Evolutionary conservation across 306 rosid species (phyloP), one percentile per base, ranked within the genome.

Genomic region (Trifolium fragiferum): DNA sequence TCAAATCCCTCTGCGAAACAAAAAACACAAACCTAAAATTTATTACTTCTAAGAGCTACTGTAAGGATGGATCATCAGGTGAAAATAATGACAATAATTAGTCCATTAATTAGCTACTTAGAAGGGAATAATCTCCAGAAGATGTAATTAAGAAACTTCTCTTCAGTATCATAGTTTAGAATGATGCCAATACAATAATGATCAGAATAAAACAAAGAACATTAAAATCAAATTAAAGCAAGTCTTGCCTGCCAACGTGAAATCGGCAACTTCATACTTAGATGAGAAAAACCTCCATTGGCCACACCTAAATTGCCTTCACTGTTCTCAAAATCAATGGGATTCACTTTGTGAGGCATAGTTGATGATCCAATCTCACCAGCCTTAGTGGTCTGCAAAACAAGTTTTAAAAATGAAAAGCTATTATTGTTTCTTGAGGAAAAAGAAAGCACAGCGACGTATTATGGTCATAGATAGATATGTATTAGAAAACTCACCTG

Each of bases 331-430:
- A 90, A 93, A 87, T 93, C 98, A 83, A 93, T 93, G 12, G 98
- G 98, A 80, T 93, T 93, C 35, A 93, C 98, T 82, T 90, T 90
- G 86, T 93, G 98, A 78, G 97, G 97, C 98, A 93, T 93, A 6
- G 98, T 93, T 80, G 96, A 90, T 9, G 93, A 90, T 50, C 97
- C 93, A 77, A 90, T 90, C 82, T 90, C 97, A 71, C 97, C 97
- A 44, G 93, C 92, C 81, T 76, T 86, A 4, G 88, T 86, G 65
- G 40, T 84, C 90, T 86, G 75, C 41, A 66, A 23, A 38, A 59
- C 41, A 73, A 1, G 23, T 57, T 63, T 38, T 1, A 23, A 64
- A 76, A 61, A 65, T 27, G 32, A 41, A 70, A 78, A 40, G 25
- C 30, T 21, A 27, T 68, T 30, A 13, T 25, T 59, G 47, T 50